Evolutionary conservation across 257 asterid genomes (phyloP).

Genomic region (Solanum virginianum): DNA sequence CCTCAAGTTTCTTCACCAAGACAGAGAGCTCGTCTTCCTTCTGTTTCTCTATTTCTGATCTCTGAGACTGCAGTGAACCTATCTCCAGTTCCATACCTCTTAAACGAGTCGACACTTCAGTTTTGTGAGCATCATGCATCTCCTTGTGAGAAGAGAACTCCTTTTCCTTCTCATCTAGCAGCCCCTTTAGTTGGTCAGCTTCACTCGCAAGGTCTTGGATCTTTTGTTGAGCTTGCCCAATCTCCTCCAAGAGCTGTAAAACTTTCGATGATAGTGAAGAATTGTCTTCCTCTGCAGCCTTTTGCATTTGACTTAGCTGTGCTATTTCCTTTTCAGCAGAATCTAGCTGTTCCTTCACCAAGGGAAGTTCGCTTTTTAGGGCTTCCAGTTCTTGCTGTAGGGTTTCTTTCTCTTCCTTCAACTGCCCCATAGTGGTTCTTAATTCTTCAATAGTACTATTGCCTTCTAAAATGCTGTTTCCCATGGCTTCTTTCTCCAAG

Average conservation of each 20-base stretch:
- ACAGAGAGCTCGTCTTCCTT: slow-evolving; percentile 48
- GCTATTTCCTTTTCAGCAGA: slow-evolving; percentile 32
- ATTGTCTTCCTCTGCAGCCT: slow-evolving; percentile 26
- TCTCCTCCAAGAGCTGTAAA: slow-evolving; percentile 24
- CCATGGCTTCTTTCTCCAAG: slow-evolving; percentile 29
- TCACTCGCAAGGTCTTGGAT: slow-evolving; percentile 30
- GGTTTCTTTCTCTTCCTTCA: slow-evolving; percentile 34
- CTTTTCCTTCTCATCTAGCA: slow-evolving; percentile 45
- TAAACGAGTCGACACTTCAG: slow-evolving; percentile 33
- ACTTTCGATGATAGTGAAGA: slow-evolving; percentile 18
- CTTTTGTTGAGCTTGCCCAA: slow-evolving; percentile 24
- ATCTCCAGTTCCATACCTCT: slow-evolving; percentile 69
- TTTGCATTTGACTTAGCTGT: slow-evolving; percentile 23
- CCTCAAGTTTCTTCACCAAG: slow-evolving; percentile 42
- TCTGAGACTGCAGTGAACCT: slow-evolving; percentile 38
- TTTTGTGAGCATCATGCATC: slow-evolving; percentile 63
- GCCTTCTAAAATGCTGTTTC: slow-evolving; percentile 26
- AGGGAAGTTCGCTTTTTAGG: slow-evolving; percentile 22
- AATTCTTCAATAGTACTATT: slow-evolving; percentile 28
- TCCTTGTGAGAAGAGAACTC: slow-evolving; percentile 50
- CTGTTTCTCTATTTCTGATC: slow-evolving; percentile 49
- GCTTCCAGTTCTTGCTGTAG: slow-evolving; percentile 29
- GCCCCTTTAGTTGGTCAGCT: slow-evolving; percentile 24
- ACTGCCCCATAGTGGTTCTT: slow-evolving; percentile 10
- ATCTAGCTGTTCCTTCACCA: slow-evolving; percentile 20